Evolutionary conservation across 805 yeast species (phyloP).

Genomic region (Starmerella potacharoeniae): DNA sequence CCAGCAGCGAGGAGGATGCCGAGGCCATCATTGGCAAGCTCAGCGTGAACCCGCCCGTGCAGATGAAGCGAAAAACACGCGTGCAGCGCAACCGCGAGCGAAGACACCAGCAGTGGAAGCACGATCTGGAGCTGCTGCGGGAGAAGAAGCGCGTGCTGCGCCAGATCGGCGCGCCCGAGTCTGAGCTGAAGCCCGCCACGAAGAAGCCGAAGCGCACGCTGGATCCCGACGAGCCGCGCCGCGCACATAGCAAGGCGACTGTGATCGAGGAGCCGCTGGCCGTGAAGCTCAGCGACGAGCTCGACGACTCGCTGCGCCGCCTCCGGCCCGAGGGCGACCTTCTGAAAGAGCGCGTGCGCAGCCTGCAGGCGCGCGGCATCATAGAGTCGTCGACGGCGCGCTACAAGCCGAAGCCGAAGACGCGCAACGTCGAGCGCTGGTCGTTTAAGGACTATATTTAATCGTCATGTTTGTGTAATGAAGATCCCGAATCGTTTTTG

Average conservation of each 20-base stretch:
- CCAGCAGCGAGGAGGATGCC: constrained; percentile 25
- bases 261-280: constrained; percentile 43
- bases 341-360: constrained; percentile 68
- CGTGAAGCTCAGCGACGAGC: constrained; percentile 79
- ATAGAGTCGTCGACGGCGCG: constrained; percentile 71
- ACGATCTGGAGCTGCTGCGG: constrained; percentile 36
- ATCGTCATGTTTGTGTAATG: background rate
- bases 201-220: constrained; percentile 15
- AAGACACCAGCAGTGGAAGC: constrained; percentile 48
- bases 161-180: background rate
- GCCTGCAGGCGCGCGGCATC: constrained; percentile 72
- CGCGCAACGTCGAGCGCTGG: constrained; percentile 83
- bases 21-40: constrained; percentile 30
- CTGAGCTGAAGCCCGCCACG: constrained; percentile 6
- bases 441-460: constrained; percentile 65
- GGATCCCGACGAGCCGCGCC: constrained; percentile 21
- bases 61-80: constrained; percentile 60
- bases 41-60: constrained; percentile 63
- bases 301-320: constrained; percentile 71
- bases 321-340: constrained; percentile 86
- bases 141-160: constrained; percentile 15
- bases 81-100: constrained; percentile 63
- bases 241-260: constrained; percentile 35
- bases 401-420: constrained; percentile 47
- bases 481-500: background rate